Evolutionary conservation across 192 early-diverging fungal genomes (phyloP).

Genomic region (Backusella parvicylindrica): DNA sequence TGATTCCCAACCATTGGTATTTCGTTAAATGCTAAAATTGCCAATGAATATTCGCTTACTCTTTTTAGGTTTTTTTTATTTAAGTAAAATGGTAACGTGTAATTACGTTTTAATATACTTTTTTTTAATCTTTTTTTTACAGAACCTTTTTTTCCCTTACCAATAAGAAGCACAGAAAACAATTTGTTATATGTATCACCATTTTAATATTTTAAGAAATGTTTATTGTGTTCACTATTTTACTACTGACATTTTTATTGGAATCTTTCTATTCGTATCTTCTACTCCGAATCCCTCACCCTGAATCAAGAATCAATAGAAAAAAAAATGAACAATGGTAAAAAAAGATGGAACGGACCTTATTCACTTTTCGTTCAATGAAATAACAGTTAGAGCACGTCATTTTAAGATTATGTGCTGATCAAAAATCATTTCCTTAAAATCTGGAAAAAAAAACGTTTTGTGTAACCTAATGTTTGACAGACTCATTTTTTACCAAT

Average conservation of each 20-base stretch:
- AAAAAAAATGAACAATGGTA: not conserved
- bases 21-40: not conserved
- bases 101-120: not conserved
- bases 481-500: conserved; percentile 2
- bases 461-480: not conserved
- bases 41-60: not conserved
- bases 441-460: not conserved
- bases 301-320: not conserved
- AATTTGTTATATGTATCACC: not conserved
- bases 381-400: conserved; percentile 1
- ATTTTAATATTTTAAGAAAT: not conserved
- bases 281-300: not conserved
- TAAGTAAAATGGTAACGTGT: not conserved
- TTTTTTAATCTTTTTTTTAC: not conserved
- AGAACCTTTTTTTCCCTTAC: conserved; percentile 5
- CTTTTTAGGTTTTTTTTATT: not conserved
- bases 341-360: not conserved
- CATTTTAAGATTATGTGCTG: not conserved
- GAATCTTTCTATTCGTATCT: not conserved
- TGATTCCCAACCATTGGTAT: not conserved
- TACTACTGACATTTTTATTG: not conserved
- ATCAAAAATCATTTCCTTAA: not conserved
- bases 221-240: not conserved
- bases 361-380: not conserved
- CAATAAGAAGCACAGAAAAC: not conserved